Percentiles rank a stretch among this genome's conserved stretches.
phyloP scores from a whole-genome alignment of 176 grass and related monocot genomes.

The Triticum timopheevii region DNA sequence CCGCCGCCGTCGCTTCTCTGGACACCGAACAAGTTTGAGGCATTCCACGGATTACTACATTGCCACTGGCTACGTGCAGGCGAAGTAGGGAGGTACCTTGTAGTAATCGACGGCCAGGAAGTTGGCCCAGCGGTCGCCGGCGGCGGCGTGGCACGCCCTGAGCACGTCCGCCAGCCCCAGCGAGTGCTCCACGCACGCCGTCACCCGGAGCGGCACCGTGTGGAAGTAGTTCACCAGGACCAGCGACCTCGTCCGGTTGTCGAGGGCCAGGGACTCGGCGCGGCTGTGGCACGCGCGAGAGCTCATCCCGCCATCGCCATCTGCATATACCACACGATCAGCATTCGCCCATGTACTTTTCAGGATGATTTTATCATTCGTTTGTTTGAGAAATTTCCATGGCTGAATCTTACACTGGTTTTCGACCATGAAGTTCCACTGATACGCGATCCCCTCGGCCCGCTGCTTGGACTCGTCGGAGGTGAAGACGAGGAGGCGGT shows the following conservation, averaged over 20 bases:
- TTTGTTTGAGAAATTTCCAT: not conserved
- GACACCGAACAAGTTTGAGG: too few relatives aligned
- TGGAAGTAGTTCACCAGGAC: constrained; percentile 71
- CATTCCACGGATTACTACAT: too few relatives aligned
- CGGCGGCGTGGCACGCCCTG: constrained; percentile 36
- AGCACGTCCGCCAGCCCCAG: constrained; percentile 39
- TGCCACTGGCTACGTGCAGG: too few relatives aligned
- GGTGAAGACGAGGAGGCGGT: constrained; percentile 51
- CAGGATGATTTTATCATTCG: too few relatives aligned
- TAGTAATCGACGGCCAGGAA: constrained; percentile 74
- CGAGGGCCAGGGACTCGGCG: constrained; percentile 38
- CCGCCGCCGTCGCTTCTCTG: constrained; percentile 70
- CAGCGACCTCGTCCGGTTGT: constrained; percentile 41
- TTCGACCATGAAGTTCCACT: constrained; percentile 65
- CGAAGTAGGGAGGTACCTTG: constrained; percentile 20
- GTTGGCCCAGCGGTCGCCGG: constrained; percentile 62
- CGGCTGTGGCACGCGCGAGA: constrained; percentile 39
- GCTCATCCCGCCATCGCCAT: constrained; percentile 61
- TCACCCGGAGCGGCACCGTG: constrained; percentile 34
- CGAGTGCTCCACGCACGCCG: constrained; percentile 52
- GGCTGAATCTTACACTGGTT: constrained; percentile 38
- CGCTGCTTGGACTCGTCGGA: constrained; percentile 34
- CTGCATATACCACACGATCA: not conserved
- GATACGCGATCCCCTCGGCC: constrained; percentile 46
- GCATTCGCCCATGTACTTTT: not conserved